Evolutionary conservation across 306 rosid genomes (phyloP), one percentile per base, ranked within the genome.

Genomic region (Styphnolobium japonicum): DNA sequence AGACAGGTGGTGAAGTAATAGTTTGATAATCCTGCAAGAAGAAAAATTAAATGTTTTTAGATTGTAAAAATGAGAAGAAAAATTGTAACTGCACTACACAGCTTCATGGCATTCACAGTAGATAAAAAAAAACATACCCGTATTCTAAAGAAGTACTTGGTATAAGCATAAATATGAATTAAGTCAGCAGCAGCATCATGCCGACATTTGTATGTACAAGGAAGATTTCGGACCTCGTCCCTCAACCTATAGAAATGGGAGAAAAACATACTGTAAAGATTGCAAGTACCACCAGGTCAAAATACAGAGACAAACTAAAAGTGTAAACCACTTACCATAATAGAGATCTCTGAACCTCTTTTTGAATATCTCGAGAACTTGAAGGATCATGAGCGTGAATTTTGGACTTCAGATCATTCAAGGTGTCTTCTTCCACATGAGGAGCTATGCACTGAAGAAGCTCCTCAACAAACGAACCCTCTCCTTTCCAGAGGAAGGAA

Each of bases 181-280:
- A 96, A 85, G 89, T 96, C 99, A 58, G 99, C 99, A 76, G 99
- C 97, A 73, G 99, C 99, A 80, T 96, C 99, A 58, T 96, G 90
- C 86, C 97, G 96, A 73, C 98, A 91, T 88, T 86, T 96, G 90
- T 93, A 91, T 84, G 99, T 89, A 90, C 98, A 96, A 58, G 87
- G 88, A 84, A 96, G 90, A 86, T 85, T 77, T 72, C 96, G 88
- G 83, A 96, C 90, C 87, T 96, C 99, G 16, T 93, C 99, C 87
- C 99, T 96, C 93, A 96, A 85, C 99, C 99, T 96, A 70, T 34
- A 43, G 31, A 64, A 60, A 76, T 23, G 39, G 8, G 69, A 77
- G 82, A 10, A 69, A 68, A 53, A 49, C 29, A 45, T 25, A 73
- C 1, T 25, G 67, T 74, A 36, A 71, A 48, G 77, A 39, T 51